Base-by-base conservation (phyloP, 1,139 yeast genomes). In the Debaryomyces udenii region DNA sequence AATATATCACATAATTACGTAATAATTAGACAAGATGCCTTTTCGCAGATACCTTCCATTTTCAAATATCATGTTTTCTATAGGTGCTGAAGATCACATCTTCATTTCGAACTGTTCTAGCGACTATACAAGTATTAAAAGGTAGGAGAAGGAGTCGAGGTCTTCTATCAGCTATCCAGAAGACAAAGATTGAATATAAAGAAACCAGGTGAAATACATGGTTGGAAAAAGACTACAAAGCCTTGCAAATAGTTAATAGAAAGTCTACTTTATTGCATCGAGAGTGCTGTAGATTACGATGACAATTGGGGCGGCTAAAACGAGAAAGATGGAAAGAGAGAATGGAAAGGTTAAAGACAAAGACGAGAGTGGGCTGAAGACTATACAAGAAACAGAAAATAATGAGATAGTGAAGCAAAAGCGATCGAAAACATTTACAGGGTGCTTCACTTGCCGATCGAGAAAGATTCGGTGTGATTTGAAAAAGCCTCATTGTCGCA, bases 361-460 rank as follows among this genome's bases (percentile, higher is more conserved):
- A n/a, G 9, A 29, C 4, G 22, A 20, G 22, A 20, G 22, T 6
- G 22, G 7, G 7, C 7, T 17, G 22, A 24, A 27, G 9, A 9
- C 15, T 10, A 16, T 6, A 15, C 14, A 9, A 6, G 18, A 27
- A 16, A 7, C n/a, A n/a, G 27, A 34, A 18, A 31, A 20, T 6
- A 20, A 27, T 18, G 16, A 20, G 22, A 20, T 20, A 7, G 22
- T 20, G 22, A 40, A 41, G 40, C 27, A 44, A 37, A 55, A 57
- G 46, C 44, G 70, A 35, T 61, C 66, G 37, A 74, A 77, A 39
- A 68, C 79, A 0, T 76, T 75, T 42, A 64, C 71, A 1, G 82
- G 82, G 1, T 77, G 82, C 48, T 75, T 76, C 58, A 70, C 78
- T 0, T 77, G 81, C 52, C 61, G 81, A 23, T 56, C 72, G 5